These are phyloP conservation scores for Cadophora gregata DNA, from an alignment of 2,329 filamentous ascomycete species.

Conservation along the genomic window DNA sequence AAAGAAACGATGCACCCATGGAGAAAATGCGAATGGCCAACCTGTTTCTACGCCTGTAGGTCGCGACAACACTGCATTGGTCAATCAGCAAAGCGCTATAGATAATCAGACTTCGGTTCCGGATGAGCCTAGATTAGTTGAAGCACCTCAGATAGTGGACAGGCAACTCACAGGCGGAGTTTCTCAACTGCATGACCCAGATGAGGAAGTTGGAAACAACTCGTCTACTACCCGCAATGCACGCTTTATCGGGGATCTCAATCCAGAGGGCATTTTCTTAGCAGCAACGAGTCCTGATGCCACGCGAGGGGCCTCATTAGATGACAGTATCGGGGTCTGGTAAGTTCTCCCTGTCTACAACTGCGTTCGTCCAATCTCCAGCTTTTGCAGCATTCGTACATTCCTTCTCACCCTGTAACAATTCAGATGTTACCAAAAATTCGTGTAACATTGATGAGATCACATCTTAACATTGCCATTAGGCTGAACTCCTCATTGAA, in stretches of 20 bases:
- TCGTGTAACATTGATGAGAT: background rate
- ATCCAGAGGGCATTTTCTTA: slow-evolving; percentile 65
- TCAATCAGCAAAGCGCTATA: background rate
- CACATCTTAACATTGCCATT: background rate
- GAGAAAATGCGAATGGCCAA: slow-evolving; percentile 21
- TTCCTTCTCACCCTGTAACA: background rate
- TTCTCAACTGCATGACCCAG: background rate
- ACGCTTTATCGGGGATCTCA: slow-evolving; percentile 64
- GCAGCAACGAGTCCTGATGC: slow-evolving; percentile 55
- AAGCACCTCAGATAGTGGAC: background rate
- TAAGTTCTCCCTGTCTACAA: background rate
- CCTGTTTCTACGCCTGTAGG: background rate
- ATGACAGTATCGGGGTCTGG: slow-evolving; percentile 63
- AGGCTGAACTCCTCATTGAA: slow-evolving; percentile 14
- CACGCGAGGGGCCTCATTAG: slow-evolving; percentile 49
- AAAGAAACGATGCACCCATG: slow-evolving; percentile 50
- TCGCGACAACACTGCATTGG: background rate
- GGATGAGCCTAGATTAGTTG: background rate
- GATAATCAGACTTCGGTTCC: background rate
- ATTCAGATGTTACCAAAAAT: background rate
- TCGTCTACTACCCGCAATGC: slow-evolving; percentile 13
- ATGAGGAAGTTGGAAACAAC: background rate
- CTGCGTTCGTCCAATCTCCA: background rate
- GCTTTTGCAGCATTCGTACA: background rate
- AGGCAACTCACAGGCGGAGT: background rate